A percentile compares a stretch with the other conserved stretches of the same genome.
phyloP scores from a whole-genome alignment of 495 filamentous ascomycete species.

The Saxispiralis lemnorum region DNA sequence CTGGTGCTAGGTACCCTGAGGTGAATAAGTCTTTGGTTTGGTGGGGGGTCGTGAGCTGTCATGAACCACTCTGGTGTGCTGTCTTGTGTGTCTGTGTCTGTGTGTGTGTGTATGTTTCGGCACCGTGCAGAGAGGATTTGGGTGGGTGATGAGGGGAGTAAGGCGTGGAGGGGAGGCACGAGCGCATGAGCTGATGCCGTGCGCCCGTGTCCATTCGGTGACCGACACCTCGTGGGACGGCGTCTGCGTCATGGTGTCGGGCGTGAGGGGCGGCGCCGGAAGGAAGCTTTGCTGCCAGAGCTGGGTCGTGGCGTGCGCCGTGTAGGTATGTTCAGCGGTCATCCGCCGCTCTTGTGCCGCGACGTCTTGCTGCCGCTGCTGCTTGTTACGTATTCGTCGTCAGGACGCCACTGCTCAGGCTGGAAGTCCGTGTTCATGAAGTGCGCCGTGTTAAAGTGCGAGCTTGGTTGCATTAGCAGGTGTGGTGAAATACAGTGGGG shows the following conservation, averaged over 20 bases:
- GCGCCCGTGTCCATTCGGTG: no score
- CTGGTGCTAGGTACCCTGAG: slow-evolving; percentile 16
- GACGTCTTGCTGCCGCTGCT: slow-evolving; percentile 1
- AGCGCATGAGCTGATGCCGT: no score
- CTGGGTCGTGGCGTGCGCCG: no score
- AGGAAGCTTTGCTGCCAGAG: not conserved
- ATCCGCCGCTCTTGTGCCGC: slow-evolving; percentile 11
- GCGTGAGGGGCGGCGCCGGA: not conserved
- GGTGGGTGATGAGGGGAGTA: not conserved
- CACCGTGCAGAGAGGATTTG: not conserved
- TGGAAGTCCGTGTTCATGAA: slow-evolving; percentile 27
- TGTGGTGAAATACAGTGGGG: not conserved
- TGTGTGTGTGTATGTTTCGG: slow-evolving; percentile 4
- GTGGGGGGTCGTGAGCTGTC: slow-evolving; percentile 5
- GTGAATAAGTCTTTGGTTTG: slow-evolving; percentile 14
- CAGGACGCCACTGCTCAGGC: slow-evolving; percentile 25
- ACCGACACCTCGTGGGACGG: no score
- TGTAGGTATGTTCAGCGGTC: slow-evolving; percentile 2
- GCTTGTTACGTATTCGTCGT: slow-evolving; percentile 20
- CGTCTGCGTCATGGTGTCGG: not conserved
- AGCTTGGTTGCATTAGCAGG: slow-evolving; percentile 14
- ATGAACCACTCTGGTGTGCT: not conserved
- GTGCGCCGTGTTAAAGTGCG: slow-evolving; percentile 27
- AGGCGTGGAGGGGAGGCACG: not conserved
- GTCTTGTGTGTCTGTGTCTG: not conserved